Evolutionary conservation across 306 rosid genomes (phyloP).

Genomic region (Lathyrus oleraceus): DNA sequence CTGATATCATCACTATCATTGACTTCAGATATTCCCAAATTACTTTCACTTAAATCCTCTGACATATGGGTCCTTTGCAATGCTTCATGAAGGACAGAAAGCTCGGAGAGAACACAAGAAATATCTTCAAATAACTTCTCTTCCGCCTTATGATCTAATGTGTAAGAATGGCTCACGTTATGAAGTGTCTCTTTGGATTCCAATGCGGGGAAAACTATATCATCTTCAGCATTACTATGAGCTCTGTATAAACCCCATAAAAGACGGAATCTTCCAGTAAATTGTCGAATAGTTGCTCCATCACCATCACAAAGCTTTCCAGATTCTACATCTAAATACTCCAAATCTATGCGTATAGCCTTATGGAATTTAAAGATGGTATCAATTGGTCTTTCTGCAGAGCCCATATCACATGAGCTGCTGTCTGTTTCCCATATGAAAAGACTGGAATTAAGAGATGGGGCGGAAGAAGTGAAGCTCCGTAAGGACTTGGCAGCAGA

Average conservation of each 20-base stretch:
- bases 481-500: conserved; percentile 82
- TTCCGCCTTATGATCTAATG: conserved; percentile 93
- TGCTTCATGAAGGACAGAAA: conserved; percentile 77
- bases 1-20: conserved; percentile 47
- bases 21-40: conserved; percentile 41
- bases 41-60: conserved; percentile 47
- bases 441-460: conserved; percentile 93
- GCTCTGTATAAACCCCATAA: conserved; percentile 99
- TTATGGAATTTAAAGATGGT: conserved; percentile 97
- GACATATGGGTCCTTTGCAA: conserved; percentile 47
- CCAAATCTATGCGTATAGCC: conserved; percentile 97
- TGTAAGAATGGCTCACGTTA: conserved; percentile 96
- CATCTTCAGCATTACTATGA: conserved; percentile 99
- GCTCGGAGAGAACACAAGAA: conserved; percentile 79
- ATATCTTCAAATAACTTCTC: conserved; percentile 90
- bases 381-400: conserved; percentile 93
- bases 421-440: conserved; percentile 88
- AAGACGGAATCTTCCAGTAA: conserved; percentile 91
- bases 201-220: conserved; percentile 93
- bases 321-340: conserved; percentile 95
- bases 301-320: conserved; percentile 91
- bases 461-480: conserved; percentile 81
- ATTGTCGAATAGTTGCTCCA: conserved; percentile 71
- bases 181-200: conserved; percentile 98
- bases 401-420: conserved; percentile 58